These are phyloP conservation scores for Haplosporangium gracile DNA, from an alignment of 192 early-diverging fungal genomes.

Conservation along the genomic window DNA sequence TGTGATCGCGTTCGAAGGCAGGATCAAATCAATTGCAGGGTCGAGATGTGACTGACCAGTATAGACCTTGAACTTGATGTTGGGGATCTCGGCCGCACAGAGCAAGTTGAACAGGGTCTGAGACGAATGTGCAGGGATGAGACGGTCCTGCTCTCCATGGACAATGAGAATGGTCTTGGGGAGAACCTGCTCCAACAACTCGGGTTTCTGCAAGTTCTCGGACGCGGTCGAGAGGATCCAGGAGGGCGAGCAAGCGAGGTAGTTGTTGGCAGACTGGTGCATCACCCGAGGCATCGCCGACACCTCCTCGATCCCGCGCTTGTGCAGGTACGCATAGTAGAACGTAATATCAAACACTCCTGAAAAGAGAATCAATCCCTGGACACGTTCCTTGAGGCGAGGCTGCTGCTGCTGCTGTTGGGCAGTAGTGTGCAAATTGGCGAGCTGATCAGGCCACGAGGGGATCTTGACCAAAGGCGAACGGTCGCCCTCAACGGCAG, in stretches of 20 bases:
- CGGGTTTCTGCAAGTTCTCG: conserved; percentile 28
- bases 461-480: conserved; percentile 35
- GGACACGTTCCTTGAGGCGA: conserved; percentile 37
- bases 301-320: conserved; percentile 57
- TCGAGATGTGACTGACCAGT: conserved; percentile 48
- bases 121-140: conserved; percentile 48
- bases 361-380: conserved; percentile 55
- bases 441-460: conserved; percentile 50
- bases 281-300: conserved; percentile 55
- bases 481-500: conserved; percentile 24
- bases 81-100: conserved; percentile 49
- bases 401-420: neutral
- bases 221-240: conserved; percentile 41
- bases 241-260: conserved; percentile 50
- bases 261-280: conserved; percentile 55
- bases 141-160: conserved; percentile 49
- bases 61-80: conserved; percentile 55
- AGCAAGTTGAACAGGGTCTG: conserved; percentile 42
- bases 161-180: conserved; percentile 51
- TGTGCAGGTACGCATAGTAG: conserved; percentile 61
- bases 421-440: neutral
- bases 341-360: conserved; percentile 60
- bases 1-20: conserved; percentile 46
- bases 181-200: conserved; percentile 45
- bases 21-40: conserved; percentile 50